phyloP scores from a whole-genome alignment of 2,329 filamentous ascomycete genomes.

The Zymoseptoria crescenta region DNA sequence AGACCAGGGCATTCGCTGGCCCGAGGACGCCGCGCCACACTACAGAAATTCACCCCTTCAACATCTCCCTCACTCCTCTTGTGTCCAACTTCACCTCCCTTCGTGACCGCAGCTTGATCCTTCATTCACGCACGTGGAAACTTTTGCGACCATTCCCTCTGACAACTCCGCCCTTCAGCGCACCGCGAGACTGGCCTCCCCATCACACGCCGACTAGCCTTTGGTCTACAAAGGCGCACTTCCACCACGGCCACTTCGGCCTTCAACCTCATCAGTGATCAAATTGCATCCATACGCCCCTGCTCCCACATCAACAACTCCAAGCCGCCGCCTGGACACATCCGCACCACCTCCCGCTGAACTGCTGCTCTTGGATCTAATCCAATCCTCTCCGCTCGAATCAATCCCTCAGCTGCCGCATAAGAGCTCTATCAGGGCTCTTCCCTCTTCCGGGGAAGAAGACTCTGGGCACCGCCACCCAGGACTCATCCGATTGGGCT shows the following conservation, averaged over 20 bases:
- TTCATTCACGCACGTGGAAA: not conserved
- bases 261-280: constrained; percentile 35
- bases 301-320: constrained; percentile 44
- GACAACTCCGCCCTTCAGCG: not conserved
- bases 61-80: not conserved
- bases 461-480: constrained; percentile 91
- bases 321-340: constrained; percentile 33
- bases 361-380: constrained; percentile 37
- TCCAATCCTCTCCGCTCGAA: constrained; percentile 46
- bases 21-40: not conserved
- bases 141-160: not conserved
- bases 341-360: constrained; percentile 32
- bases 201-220: constrained; percentile 19
- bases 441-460: constrained; percentile 97
- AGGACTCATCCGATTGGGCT: constrained; percentile 66
- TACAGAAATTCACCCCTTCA: not conserved
- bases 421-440: constrained; percentile 96
- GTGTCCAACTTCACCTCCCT: not conserved
- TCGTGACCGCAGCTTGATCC: not conserved
- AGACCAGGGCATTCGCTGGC: too few relatives aligned
- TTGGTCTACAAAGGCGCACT: constrained; percentile 35
- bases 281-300: constrained; percentile 40
- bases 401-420: constrained; percentile 90
- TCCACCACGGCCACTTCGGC: constrained; percentile 39
- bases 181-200: constrained; percentile 7